phyloP scores from a whole-genome alignment of 768 basidiomycete species.

The Mycena crocata region DNA sequence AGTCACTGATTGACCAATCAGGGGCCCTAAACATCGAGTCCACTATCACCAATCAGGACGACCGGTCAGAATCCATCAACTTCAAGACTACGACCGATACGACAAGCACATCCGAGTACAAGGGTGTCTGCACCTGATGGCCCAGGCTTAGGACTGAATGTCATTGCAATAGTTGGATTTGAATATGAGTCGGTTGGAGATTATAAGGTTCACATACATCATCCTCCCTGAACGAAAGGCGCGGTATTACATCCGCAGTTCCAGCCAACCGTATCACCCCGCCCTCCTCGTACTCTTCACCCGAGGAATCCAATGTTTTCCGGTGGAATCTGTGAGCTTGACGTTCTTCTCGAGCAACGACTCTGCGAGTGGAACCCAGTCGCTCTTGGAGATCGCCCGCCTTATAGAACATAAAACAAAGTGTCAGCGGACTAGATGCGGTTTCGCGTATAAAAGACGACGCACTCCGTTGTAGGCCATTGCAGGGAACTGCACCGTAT shows the following conservation, averaged over 20 bases:
- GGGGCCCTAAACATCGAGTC: conserved; percentile 12
- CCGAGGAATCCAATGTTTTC: conserved; percentile 10
- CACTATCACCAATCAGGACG: conserved; percentile 4
- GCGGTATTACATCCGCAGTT: too few relatives aligned
- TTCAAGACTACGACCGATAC: conserved; percentile 15
- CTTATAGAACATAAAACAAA: too few relatives aligned
- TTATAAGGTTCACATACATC: too few relatives aligned
- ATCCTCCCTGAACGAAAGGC: too few relatives aligned
- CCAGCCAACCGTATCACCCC: too few relatives aligned
- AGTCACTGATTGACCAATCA: neutral
- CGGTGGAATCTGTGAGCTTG: neutral
- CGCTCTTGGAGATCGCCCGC: conserved; percentile 2
- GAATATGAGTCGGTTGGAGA: too few relatives aligned
- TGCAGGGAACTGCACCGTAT: neutral
- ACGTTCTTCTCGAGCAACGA: neutral
- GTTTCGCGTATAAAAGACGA: neutral
- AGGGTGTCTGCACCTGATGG: conserved; percentile 12
- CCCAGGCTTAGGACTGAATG: too few relatives aligned
- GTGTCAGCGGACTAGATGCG: neutral
- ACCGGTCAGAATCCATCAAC: conserved; percentile 12
- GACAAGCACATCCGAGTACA: neutral
- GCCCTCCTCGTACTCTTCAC: neutral
- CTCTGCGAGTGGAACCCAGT: conserved; percentile 2
- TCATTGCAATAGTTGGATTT: too few relatives aligned
- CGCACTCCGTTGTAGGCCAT: conserved; percentile 22